Evolutionary conservation across 257 asterid species (phyloP).

Genomic region (Solanum clarkiae): DNA sequence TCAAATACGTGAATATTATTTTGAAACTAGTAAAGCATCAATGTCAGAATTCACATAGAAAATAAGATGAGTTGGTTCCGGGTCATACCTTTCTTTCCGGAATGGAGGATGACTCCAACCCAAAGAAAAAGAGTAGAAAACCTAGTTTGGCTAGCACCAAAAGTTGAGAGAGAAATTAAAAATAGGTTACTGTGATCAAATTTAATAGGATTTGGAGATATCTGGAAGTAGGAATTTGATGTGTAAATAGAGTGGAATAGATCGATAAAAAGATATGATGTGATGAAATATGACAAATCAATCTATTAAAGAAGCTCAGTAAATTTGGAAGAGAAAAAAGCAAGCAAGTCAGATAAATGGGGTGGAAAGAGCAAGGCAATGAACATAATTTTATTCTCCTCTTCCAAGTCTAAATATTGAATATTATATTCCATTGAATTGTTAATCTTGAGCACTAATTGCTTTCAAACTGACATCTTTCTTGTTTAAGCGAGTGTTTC

Average conservation of each 20-base stretch:
- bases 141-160: not conserved
- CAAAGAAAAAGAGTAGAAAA: not conserved
- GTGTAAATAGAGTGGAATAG: not conserved
- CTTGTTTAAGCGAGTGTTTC: conserved; percentile 3
- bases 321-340: not conserved
- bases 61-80: not conserved
- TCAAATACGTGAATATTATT: not conserved
- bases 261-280: not conserved
- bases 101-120: not conserved
- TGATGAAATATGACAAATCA: not conserved
- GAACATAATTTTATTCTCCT: not conserved
- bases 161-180: not conserved
- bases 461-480: not conserved
- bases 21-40: not conserved
- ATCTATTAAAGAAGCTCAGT: not conserved
- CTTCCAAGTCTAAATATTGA: not conserved
- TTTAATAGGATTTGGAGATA: not conserved
- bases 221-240: not conserved
- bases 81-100: not conserved
- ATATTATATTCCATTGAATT: not conserved
- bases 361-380: not conserved
- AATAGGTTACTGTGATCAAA: not conserved
- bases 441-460: not conserved
- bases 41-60: not conserved
- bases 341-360: not conserved